Conservation (phyloP, 768 basidiomycete species). For the Hypholoma sublateritium region DNA sequence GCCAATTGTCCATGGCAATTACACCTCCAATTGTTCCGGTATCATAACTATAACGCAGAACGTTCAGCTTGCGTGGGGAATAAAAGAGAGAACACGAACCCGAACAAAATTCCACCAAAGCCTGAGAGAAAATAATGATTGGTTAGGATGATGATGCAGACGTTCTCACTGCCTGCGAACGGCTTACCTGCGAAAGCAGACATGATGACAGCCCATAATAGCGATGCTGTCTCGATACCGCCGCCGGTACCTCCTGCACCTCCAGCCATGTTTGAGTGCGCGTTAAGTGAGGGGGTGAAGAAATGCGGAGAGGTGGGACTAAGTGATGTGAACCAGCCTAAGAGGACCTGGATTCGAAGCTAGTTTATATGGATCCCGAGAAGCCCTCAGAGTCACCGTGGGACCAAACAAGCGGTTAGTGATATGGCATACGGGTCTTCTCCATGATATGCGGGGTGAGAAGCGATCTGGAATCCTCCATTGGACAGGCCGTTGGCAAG, state of each 20-base stretch:
- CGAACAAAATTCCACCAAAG: neutral
- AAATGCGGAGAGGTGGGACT: neutral
- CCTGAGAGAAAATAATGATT: slow-evolving; percentile 5
- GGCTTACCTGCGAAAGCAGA: slow-evolving; percentile 35
- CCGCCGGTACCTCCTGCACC: slow-evolving; percentile 31
- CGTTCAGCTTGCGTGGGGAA: neutral
- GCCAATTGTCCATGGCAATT: slow-evolving; percentile 60
- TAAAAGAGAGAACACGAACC: slow-evolving; percentile 8
- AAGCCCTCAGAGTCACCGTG: neutral
- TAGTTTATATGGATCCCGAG: slow-evolving; percentile 9
- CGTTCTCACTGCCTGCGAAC: neutral
- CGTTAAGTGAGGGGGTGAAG: neutral
- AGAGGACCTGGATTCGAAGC: neutral
- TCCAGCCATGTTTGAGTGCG: slow-evolving; percentile 20
- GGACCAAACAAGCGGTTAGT: neutral
- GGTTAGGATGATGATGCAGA: neutral
- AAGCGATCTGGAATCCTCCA: neutral
- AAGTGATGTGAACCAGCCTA: slow-evolving; percentile 2
- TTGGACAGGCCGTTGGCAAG: neutral
- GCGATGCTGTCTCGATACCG: slow-evolving; percentile 26
- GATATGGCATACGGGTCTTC: neutral
- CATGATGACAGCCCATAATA: slow-evolving; percentile 33
- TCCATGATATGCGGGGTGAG: neutral
- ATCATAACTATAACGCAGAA: slow-evolving; percentile 46
- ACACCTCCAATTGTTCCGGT: slow-evolving; percentile 82